Percentiles rank a stretch among this genome's conserved stretches.
Conservation (phyloP, 2,329 filamentous ascomycete genomes). For the Fonsecaea pedrosoi region DNA sequence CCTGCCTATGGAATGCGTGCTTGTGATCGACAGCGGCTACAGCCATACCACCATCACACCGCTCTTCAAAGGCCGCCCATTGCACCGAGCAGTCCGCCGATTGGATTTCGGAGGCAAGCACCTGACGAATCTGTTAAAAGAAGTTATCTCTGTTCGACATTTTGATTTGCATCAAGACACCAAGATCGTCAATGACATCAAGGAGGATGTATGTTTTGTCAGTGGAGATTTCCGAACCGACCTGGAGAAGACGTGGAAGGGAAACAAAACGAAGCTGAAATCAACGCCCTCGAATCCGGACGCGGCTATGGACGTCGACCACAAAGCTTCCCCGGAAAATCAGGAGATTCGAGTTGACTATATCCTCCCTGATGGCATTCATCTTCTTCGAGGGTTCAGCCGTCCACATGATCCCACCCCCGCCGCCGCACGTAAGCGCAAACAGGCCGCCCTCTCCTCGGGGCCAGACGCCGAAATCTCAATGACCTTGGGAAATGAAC, state of each 20-base stretch:
- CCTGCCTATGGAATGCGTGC: conserved; percentile 75
- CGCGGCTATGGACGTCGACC: conserved; percentile 53
- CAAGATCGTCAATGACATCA: conserved; percentile 93
- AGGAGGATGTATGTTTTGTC: conserved; percentile 86
- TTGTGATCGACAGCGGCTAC: conserved; percentile 90
- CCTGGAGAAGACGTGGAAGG: conserved; percentile 85
- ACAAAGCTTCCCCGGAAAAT: conserved; percentile 39
- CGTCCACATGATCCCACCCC: conserved; percentile 76
- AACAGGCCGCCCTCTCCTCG: conserved; percentile 54
- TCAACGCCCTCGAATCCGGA: conserved; percentile 45
- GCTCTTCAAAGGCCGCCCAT: conserved; percentile 76
- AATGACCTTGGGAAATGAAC: conserved; percentile 86
- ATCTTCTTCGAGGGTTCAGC: conserved; percentile 69
- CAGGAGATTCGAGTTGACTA: conserved; percentile 79
- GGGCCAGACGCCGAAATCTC: conserved; percentile 72
- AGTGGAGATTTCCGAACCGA: conserved; percentile 77
- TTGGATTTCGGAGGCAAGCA: conserved; percentile 93
- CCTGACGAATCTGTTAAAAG: conserved; percentile 89
- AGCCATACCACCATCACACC: conserved; percentile 92
- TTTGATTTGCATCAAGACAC: conserved; percentile 96
- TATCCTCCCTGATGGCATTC: conserved; percentile 81
- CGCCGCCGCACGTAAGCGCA: conserved; percentile 60
- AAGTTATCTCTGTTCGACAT: conserved; percentile 85
- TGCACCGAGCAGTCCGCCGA: conserved; percentile 81
- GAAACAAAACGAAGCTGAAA: conserved; percentile 58